Percentiles rank a stretch among this genome's conserved stretches.
Conservation (phyloP, 805 yeast genomes). For the Candida cerambycidarum region DNA sequence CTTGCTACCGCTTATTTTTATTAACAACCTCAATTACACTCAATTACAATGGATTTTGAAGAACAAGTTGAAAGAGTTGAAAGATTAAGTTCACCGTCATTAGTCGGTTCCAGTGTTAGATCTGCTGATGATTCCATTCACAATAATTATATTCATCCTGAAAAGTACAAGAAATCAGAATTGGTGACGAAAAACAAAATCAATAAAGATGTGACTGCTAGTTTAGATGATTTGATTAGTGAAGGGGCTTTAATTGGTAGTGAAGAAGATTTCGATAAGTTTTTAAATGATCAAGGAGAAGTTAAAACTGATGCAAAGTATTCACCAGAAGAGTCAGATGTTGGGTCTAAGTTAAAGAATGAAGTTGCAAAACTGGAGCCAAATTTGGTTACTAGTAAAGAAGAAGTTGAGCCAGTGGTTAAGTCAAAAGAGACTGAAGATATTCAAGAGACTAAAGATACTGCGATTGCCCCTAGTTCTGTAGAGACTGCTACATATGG, state of each 20-base stretch:
- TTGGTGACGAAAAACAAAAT: conserved; percentile 14
- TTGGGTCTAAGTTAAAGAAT: not conserved
- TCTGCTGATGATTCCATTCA: conserved; percentile 48
- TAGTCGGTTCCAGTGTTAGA: conserved; percentile 53
- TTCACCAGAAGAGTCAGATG: conserved; percentile 10
- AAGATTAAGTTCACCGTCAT: conserved; percentile 47
- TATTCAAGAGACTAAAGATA: too few relatives aligned
- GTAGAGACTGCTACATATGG: too few relatives aligned
- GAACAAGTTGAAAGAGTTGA: conserved; percentile 54
- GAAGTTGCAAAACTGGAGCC: not conserved
- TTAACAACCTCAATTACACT: too few relatives aligned
- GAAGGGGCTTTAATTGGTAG: conserved; percentile 48
- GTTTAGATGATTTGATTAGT: conserved; percentile 50
- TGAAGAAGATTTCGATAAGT: conserved; percentile 53
- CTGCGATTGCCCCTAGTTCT: too few relatives aligned
- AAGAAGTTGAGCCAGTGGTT: conserved; percentile 1
- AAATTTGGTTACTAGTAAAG: not conserved
- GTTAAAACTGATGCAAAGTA: conserved; percentile 48
- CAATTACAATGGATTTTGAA: conserved; percentile 47
- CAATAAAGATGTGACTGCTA: conserved; percentile 42
- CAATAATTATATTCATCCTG: conserved; percentile 47
- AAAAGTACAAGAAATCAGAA: conserved; percentile 31
- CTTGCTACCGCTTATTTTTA: too few relatives aligned
- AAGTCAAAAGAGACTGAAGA: not conserved
- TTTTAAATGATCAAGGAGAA: conserved; percentile 54